These are phyloP conservation scores for Podila epicladia DNA, from an alignment of 192 early-diverging fungal genomes.

Conservation along the genomic window DNA sequence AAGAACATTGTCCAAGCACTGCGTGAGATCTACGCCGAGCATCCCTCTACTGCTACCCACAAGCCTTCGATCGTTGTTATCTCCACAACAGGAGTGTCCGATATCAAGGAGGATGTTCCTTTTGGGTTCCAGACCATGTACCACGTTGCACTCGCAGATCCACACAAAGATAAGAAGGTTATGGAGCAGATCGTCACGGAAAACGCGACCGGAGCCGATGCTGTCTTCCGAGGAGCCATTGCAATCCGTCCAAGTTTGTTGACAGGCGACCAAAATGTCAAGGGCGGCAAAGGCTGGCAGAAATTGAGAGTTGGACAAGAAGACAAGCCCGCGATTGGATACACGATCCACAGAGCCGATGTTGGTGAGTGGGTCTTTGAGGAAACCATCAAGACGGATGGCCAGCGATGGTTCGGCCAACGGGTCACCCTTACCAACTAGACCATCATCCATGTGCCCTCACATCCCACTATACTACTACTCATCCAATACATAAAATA, in stretches of 20 bases:
- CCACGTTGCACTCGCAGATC: conserved; percentile 24
- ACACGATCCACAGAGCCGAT: conserved; percentile 17
- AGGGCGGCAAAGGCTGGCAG: conserved; percentile 21
- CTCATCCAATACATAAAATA: no score
- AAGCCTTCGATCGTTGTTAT: conserved; percentile 31
- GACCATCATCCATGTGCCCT: no score
- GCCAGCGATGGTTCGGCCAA: conserved; percentile 10
- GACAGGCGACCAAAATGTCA: conserved; percentile 25
- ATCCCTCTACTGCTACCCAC: conserved; percentile 7
- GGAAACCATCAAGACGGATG: conserved; percentile 12
- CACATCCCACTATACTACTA: no score
- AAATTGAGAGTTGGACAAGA: conserved; percentile 25
- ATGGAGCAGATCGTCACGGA: conserved; percentile 24
- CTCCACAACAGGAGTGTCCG: conserved; percentile 34
- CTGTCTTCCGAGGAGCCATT: conserved; percentile 25
- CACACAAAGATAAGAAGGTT: conserved; percentile 46
- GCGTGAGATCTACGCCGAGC: conserved; percentile 18
- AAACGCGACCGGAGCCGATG: not conserved
- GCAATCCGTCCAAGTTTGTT: conserved; percentile 25
- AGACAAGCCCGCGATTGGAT: conserved; percentile 26
- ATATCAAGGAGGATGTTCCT: conserved; percentile 36
- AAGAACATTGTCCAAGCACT: conserved; percentile 18
- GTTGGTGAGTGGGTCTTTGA: conserved; percentile 46
- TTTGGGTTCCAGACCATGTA: conserved; percentile 24
- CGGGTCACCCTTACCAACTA: conserved; percentile 11